Percentiles rank a stretch among this genome's conserved stretches.
Evolutionary conservation across 192 early-diverging fungal genomes (phyloP).

Genomic region (Coemansia sp.): DNA sequence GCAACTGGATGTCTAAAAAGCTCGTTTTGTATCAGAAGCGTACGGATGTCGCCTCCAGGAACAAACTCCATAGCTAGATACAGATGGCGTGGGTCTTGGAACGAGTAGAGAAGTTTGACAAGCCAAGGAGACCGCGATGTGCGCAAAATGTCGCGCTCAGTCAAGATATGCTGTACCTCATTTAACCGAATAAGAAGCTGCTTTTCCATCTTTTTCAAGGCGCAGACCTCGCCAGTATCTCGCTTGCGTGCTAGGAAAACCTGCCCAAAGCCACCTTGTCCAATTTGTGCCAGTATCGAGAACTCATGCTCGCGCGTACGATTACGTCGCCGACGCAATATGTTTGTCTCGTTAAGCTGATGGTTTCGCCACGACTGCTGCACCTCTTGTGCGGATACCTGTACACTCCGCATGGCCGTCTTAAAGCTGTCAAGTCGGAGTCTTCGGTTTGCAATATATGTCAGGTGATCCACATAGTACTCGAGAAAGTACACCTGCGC

Average conservation of each 20-base stretch:
- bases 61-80: slow-evolving; percentile 74
- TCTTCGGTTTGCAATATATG: slow-evolving; percentile 68
- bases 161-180: slow-evolving; percentile 71
- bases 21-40: slow-evolving; percentile 71
- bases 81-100: slow-evolving; percentile 71
- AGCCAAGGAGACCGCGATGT: slow-evolving; percentile 73
- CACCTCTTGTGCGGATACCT: slow-evolving; percentile 33
- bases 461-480: slow-evolving; percentile 80
- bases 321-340: slow-evolving; percentile 66
- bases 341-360: slow-evolving; percentile 55
- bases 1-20: slow-evolving; percentile 73
- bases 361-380: slow-evolving; percentile 46
- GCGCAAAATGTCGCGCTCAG: slow-evolving; percentile 74
- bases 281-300: slow-evolving; percentile 67
- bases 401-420: slow-evolving; percentile 41
- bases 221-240: slow-evolving; percentile 67
- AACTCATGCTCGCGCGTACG: slow-evolving; percentile 66
- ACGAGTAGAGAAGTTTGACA: slow-evolving; percentile 87
- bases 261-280: slow-evolving; percentile 79
- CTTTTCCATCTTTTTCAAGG: slow-evolving; percentile 79
- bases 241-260: slow-evolving; percentile 71
- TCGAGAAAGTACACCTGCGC: slow-evolving; percentile 69
- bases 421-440: slow-evolving; percentile 59
- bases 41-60: slow-evolving; percentile 72
- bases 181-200: slow-evolving; percentile 59